Conservation (phyloP, 2,329 filamentous ascomycete genomes). For the Leptographium wingfieldii region DNA sequence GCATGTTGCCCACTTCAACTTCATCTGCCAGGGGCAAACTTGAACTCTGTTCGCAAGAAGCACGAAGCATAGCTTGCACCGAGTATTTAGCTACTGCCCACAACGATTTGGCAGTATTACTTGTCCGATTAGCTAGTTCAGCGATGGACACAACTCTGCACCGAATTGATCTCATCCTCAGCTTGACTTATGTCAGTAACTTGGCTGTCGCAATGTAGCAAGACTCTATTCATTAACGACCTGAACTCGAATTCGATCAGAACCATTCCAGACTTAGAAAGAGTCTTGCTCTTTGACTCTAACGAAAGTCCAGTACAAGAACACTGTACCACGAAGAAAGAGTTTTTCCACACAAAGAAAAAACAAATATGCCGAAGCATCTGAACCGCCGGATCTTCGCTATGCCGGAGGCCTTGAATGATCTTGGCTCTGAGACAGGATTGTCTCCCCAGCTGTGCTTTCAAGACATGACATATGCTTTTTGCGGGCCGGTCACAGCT, state of each 20-base stretch:
- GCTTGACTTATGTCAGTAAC: not conserved
- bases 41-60: too few relatives aligned
- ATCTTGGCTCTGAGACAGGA: constrained; percentile 1
- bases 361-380: not conserved
- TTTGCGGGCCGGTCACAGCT: not conserved
- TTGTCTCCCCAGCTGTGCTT: constrained; percentile 1
- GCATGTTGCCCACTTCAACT: too few relatives aligned
- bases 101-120: not conserved
- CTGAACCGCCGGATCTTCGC: not conserved
- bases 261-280: not conserved
- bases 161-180: not conserved
- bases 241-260: not conserved
- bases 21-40: too few relatives aligned
- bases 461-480: not conserved
- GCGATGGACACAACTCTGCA: not conserved
- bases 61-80: not conserved
- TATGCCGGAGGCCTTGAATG: constrained; percentile 5
- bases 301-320: not conserved
- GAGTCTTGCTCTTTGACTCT: not conserved
- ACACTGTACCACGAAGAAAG: not conserved
- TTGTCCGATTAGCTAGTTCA: not conserved
- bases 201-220: not conserved
- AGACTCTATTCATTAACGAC: not conserved
- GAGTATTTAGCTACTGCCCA: not conserved
- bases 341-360: not conserved